Conservation (phyloP, 2,329 filamentous ascomycete genomes). For the Arthrobotrys musiformis region DNA sequence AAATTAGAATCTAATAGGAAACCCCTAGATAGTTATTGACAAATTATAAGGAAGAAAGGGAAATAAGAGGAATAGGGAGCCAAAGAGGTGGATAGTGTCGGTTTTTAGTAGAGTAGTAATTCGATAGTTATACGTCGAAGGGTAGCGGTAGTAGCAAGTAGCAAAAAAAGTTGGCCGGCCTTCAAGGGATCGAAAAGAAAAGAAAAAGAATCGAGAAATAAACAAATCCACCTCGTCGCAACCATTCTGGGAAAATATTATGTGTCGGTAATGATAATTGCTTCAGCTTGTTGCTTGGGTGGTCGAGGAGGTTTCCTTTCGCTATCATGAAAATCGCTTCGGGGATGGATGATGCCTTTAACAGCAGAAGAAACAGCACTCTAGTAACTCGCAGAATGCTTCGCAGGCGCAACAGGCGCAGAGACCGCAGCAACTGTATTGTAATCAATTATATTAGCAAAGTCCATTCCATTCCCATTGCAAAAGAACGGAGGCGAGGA, state of each 20-base stretch:
- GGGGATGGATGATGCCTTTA: slow-evolving; percentile 2
- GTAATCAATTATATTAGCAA: slow-evolving; percentile 11
- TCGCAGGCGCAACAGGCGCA: slow-evolving; percentile 51
- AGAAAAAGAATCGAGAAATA: neutral
- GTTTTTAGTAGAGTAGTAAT: slow-evolving; percentile 2
- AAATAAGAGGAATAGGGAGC: neutral
- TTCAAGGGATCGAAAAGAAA: slow-evolving; percentile 3
- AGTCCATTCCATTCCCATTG: neutral
- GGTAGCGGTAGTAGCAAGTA: neutral
- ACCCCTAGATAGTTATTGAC: slow-evolving; percentile 4
- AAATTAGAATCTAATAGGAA: slow-evolving; percentile 10
- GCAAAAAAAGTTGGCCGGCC: neutral
- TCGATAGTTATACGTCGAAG: slow-evolving; percentile 8
- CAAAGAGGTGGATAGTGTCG: neutral
- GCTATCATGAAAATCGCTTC: neutral
- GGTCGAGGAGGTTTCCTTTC: neutral
- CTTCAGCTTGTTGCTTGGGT: neutral
- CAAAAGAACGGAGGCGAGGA: neutral
- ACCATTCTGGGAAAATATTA: neutral
- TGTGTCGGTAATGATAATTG: slow-evolving; percentile 1
- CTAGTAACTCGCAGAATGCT: slow-evolving; percentile 38
- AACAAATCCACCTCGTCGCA: neutral
- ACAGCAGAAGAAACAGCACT: slow-evolving; percentile 55
- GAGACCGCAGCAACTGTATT: slow-evolving; percentile 48
- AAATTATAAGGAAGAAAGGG: neutral